Percentiles rank a stretch among this genome's conserved stretches.
Conservation (phyloP, 805 yeast genomes). For the Crinitomyces ghanaensis region DNA sequence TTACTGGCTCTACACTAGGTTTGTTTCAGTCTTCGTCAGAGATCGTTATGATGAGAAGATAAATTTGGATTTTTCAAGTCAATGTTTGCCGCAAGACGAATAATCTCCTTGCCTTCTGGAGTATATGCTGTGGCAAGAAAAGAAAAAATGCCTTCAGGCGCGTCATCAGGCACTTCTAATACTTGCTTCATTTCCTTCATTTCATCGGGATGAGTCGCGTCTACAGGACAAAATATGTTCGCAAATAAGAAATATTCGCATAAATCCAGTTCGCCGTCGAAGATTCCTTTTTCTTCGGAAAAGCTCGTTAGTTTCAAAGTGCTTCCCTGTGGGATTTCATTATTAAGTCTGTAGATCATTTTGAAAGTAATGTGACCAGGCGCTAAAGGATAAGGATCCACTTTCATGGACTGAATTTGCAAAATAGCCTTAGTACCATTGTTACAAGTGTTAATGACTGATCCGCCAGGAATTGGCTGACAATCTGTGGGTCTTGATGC, state of each 20-base stretch:
- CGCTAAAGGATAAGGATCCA: constrained; percentile 20
- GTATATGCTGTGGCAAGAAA: constrained; percentile 19
- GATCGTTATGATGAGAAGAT: no score
- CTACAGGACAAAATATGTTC: constrained; percentile 20
- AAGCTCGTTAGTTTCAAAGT: constrained; percentile 15
- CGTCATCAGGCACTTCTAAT: constrained; percentile 21
- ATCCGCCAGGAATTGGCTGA: constrained; percentile 6
- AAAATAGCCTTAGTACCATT: constrained; percentile 18
- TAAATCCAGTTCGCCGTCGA: constrained; percentile 16
- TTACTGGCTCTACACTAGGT: no score
- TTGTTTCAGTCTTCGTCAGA: no score
- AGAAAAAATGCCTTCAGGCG: constrained; percentile 19
- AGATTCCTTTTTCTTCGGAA: constrained; percentile 10
- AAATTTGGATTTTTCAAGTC: constrained; percentile 9
- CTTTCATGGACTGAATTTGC: constrained; percentile 14
- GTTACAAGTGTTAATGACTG: constrained; percentile 8
- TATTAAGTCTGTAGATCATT: constrained; percentile 15
- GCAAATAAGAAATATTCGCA: constrained; percentile 21
- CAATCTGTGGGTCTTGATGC: constrained; percentile 7
- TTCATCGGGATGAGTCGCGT: constrained; percentile 6
- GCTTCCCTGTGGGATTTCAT: constrained; percentile 17
- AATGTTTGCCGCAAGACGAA: constrained; percentile 16
- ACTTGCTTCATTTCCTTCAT: constrained; percentile 12
- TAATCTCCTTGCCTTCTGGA: constrained; percentile 12
- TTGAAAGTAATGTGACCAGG: constrained; percentile 20